phyloP scores from a whole-genome alignment of 305 asterid genomes.

The Fraxinus angustifolia region DNA sequence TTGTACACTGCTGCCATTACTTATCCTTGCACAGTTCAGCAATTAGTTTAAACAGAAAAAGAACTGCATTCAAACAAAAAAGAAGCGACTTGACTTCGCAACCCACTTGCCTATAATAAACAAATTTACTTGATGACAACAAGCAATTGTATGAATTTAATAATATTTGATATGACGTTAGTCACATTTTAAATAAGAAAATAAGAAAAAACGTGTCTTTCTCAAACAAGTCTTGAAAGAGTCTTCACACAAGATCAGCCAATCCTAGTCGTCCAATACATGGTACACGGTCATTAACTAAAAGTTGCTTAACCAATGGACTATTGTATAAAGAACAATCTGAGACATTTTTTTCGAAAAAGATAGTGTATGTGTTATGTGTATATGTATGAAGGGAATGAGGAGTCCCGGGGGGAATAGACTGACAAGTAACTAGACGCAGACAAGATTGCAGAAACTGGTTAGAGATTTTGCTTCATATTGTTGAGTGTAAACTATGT shows the following conservation, averaged over 20 bases:
- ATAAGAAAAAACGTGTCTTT: background rate
- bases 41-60: background rate
- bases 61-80: background rate
- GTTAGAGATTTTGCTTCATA: background rate
- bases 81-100: background rate
- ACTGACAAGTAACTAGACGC: background rate
- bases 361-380: background rate
- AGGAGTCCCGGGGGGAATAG: background rate
- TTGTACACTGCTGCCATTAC: background rate
- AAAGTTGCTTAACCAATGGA: background rate
- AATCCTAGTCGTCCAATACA: background rate
- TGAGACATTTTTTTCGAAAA: background rate
- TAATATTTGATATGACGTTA: background rate
- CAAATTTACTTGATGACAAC: background rate
- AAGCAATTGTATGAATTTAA: background rate
- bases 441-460: background rate
- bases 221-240: background rate
- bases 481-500: background rate
- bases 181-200: background rate
- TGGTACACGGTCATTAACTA: background rate
- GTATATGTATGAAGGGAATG: background rate
- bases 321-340: background rate
- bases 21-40: background rate
- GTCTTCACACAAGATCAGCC: background rate
- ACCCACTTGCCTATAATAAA: background rate